A percentile compares a stretch with the other conserved stretches of the same genome.
Evolutionary conservation across 2,329 filamentous ascomycete genomes (phyloP).

Genomic region (Hymenoscyphus scutula): DNA sequence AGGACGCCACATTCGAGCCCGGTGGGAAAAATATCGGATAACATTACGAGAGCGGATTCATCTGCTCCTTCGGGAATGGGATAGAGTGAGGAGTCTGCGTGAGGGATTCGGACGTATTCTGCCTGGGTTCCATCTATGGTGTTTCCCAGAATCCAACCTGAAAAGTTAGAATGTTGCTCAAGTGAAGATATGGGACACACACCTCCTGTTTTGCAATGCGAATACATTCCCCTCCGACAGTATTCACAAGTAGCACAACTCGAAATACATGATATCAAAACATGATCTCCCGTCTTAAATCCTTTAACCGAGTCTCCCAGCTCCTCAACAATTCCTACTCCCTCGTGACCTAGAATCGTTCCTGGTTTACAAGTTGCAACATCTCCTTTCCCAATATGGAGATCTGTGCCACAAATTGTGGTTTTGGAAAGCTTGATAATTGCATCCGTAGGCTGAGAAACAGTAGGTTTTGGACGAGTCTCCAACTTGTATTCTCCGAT

Average conservation of each 20-base stretch:
- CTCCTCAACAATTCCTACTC: conserved; percentile 37
- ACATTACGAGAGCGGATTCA: conserved; percentile 68
- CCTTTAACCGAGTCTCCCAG: conserved; percentile 10
- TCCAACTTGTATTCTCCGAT: conserved; percentile 72
- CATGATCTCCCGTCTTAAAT: conserved; percentile 49
- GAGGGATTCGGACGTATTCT: conserved; percentile 80
- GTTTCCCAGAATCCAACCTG: conserved; percentile 53
- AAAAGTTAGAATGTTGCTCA: no score
- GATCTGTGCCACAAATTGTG: conserved; percentile 53
- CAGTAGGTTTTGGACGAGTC: conserved; percentile 42
- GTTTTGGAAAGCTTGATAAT: conserved; percentile 48
- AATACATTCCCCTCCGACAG: conserved; percentile 50
- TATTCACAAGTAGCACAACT: conserved; percentile 51
- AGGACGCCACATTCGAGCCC: conserved; percentile 54
- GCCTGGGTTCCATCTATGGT: conserved; percentile 76
- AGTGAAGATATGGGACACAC: no score
- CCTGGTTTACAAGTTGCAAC: conserved; percentile 48
- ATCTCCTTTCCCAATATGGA: conserved; percentile 55
- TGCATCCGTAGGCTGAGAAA: conserved; percentile 46
- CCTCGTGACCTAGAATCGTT: conserved; percentile 52
- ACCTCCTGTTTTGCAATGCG: conserved; percentile 51
- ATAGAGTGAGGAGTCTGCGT: conserved; percentile 78
- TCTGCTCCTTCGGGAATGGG: conserved; percentile 74
- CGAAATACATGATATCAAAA: conserved; percentile 51
- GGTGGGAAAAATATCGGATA: conserved; percentile 57